Percentiles rank a stretch among this genome's conserved stretches.
These are phyloP conservation scores for Venturia asperata DNA, from an alignment of 2,329 filamentous ascomycete species.

Conservation along the genomic window DNA sequence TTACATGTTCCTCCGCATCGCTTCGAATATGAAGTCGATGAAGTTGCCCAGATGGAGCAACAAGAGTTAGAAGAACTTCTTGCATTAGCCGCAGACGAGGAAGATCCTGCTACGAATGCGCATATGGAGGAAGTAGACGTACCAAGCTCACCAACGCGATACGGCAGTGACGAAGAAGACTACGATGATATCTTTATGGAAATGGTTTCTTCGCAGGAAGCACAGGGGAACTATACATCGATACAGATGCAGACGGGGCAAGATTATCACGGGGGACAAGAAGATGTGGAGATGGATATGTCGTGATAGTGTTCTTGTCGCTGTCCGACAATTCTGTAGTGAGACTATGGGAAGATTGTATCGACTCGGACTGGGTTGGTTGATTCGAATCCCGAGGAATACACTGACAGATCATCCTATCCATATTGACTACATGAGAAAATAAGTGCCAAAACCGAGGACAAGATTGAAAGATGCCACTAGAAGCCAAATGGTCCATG, in stretches of 20 bases:
- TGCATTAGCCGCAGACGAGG: slow-evolving; percentile 34
- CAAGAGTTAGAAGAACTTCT: slow-evolving; percentile 41
- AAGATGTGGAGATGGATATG: slow-evolving; percentile 34
- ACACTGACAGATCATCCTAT: too few relatives aligned
- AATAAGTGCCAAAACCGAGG: too few relatives aligned
- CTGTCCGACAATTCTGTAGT: background rate
- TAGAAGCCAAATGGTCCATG: too few relatives aligned
- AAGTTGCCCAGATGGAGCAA: slow-evolving; percentile 36
- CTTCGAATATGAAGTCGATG: slow-evolving; percentile 25
- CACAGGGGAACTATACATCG: slow-evolving; percentile 14
- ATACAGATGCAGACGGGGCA: background rate
- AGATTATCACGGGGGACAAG: slow-evolving; percentile 1
- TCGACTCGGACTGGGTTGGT: background rate
- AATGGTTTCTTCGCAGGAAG: slow-evolving; percentile 42
- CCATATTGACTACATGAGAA: too few relatives aligned
- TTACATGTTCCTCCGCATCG: background rate
- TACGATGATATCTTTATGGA: slow-evolving; percentile 61
- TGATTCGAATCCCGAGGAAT: background rate
- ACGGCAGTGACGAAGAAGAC: slow-evolving; percentile 52
- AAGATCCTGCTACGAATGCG: slow-evolving; percentile 8
- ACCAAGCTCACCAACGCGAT: slow-evolving; percentile 25
- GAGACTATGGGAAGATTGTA: background rate
- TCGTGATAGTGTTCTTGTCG: slow-evolving; percentile 19
- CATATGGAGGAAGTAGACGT: slow-evolving; percentile 17
- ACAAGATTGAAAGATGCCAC: background rate